Base-by-base conservation (phyloP, 2,329 filamentous ascomycete genomes). In the Didymella sp. region DNA sequence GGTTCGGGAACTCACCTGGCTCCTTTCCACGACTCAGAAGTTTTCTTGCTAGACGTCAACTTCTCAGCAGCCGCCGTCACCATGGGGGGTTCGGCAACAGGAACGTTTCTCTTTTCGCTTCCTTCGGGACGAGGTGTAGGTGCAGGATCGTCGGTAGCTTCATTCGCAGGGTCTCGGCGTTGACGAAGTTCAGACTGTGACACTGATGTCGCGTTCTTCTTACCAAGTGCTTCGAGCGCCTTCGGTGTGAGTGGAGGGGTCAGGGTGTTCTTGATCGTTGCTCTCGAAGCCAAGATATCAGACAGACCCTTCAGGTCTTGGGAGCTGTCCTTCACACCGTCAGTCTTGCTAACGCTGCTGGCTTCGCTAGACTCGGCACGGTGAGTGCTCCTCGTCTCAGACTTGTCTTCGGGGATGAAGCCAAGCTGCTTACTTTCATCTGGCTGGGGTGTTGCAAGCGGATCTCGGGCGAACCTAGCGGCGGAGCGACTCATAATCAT, bases 1-100 rank as follows among this genome's bases (percentile, higher is more conserved):
- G 24, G 12, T 35, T 4, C n/a, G 13, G 12, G 13, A 30, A 37
- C 68, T 69, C 57, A 70, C 69, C 66, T 66, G 22, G 63, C 65
- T 56, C 62, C 60, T 60, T 68, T 68, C 48, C 59, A 56, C 31
- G 60, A 45, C n/a, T 54, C 55, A 11, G 62, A 7, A 38, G 56
- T 37, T 31, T 46, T 54, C n/a, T 62, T 44, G n/a, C 55, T 53
- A 25, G 37, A 30, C 17, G 57, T 35, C 19, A 41, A 30, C 33
- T 52, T 33, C 38, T 54, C 51, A n/a, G 43, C 21, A 15, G 24
- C 22, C 43, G 38, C 48, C 12, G 31, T 40, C 15, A 33, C 47
- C 21, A 35, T 31, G 17, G 41, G 35, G 45, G 52, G 41, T 4
- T 43, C 43, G n/a, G 42, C 38, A 22, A 30, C 27, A 4, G 44